These are phyloP conservation scores for Babesia bovis DNA, from an alignment of 169 alveolate species.

Conservation along the genomic window DNA sequence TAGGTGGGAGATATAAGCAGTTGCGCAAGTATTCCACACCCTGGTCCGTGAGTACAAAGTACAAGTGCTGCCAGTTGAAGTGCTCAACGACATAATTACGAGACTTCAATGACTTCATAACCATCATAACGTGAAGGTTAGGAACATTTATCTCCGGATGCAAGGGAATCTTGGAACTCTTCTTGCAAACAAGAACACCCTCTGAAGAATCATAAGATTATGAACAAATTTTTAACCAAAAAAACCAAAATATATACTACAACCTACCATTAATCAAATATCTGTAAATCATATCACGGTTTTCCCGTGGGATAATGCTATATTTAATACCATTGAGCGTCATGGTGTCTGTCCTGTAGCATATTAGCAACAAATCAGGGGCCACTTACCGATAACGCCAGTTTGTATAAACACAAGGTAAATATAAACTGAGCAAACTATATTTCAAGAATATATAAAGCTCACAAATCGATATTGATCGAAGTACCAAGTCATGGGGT, in stretches of 20 bases:
- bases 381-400: slow-evolving; percentile 4
- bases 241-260: background rate
- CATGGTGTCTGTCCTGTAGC: slow-evolving; percentile 49
- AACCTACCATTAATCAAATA: slow-evolving; percentile 72
- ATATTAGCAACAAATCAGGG: background rate
- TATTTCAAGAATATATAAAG: background rate
- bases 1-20: slow-evolving; percentile 88
- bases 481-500: slow-evolving; percentile 28
- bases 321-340: slow-evolving; percentile 71
- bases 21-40: slow-evolving; percentile 87
- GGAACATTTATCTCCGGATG: slow-evolving; percentile 86
- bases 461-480: background rate
- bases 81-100: slow-evolving; percentile 87
- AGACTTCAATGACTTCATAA: slow-evolving; percentile 85
- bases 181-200: slow-evolving; percentile 87
- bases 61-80: slow-evolving; percentile 89
- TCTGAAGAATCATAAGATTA: slow-evolving; percentile 58
- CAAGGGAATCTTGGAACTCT: slow-evolving; percentile 80
- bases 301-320: slow-evolving; percentile 79
- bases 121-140: slow-evolving; percentile 88
- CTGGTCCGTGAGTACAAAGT: slow-evolving; percentile 85
- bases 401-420: background rate
- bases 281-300: slow-evolving; percentile 71
- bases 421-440: background rate
- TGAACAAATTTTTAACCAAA: background rate